Conservation (phyloP, 2,329 filamentous ascomycete genomes). For the Hymenoscyphus scutula region DNA sequence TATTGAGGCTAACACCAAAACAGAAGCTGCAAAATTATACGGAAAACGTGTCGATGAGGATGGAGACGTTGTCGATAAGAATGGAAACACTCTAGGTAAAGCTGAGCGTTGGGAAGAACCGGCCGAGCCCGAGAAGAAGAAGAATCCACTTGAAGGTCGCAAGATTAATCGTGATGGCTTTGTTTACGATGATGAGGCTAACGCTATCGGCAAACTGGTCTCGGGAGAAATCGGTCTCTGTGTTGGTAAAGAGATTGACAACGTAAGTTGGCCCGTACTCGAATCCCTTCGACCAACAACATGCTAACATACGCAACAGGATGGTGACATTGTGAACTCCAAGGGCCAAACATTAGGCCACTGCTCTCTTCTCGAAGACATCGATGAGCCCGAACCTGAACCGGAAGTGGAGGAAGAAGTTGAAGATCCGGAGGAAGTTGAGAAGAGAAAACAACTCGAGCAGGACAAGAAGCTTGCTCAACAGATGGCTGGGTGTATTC, state of each 20-base stretch:
- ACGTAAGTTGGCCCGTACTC: slow-evolving; percentile 32
- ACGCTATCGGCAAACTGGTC: slow-evolving; percentile 64
- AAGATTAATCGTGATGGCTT: slow-evolving; percentile 59
- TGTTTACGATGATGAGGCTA: slow-evolving; percentile 56
- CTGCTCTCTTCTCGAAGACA: slow-evolving; percentile 62
- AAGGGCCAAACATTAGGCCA: slow-evolving; percentile 67
- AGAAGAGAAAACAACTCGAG: slow-evolving; percentile 54
- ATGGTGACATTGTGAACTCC: slow-evolving; percentile 69
- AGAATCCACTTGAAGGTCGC: slow-evolving; percentile 52
- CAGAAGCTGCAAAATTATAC: slow-evolving; percentile 67
- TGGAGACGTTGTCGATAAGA: slow-evolving; percentile 77
- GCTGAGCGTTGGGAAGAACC: slow-evolving; percentile 60
- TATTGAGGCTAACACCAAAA: too few relatives aligned
- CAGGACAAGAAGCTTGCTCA: slow-evolving; percentile 74
- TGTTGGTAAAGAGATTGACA: slow-evolving; percentile 66
- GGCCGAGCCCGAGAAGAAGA: slow-evolving; percentile 48
- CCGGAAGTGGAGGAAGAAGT: slow-evolving; percentile 47
- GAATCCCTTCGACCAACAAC: not conserved
- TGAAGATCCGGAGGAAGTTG: slow-evolving; percentile 52
- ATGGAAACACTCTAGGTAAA: slow-evolving; percentile 58
- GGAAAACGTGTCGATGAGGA: slow-evolving; percentile 78
- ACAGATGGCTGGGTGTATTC: slow-evolving; percentile 70
- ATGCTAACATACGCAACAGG: slow-evolving; percentile 26
- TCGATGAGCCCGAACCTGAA: slow-evolving; percentile 43
- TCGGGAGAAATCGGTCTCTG: slow-evolving; percentile 65